Base-by-base conservation (phyloP, 1,284 basidiomycete species). In the Irpex rosettiformis region DNA sequence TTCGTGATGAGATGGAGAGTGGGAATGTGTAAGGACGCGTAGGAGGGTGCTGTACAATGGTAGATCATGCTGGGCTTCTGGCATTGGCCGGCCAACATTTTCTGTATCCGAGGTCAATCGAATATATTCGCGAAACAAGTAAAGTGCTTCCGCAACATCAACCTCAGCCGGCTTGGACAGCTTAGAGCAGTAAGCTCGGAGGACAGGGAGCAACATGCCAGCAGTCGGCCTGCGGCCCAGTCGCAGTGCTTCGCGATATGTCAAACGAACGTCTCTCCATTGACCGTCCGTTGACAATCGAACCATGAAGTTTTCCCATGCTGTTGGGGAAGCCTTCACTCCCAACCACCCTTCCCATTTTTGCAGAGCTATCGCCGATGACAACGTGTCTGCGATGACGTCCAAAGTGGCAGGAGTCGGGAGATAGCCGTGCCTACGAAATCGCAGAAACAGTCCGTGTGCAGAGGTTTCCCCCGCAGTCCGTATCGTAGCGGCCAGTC, bases 1-100 rank as follows among this genome's bases (percentile, higher is more conserved):
- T 3, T 77, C 72, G 57, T 78, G 74, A 63, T 66, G 27, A 29
- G 45, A 21, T 16, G 48, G 64, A 49, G 80, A 75, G 16, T 67
- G 62, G 0, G 81, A 78, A 8, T 75, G 71, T 16, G 80, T 72
- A 47, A 88, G 69, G 5, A 80, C 80, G 27, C 82, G 82, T 13
- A 89, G 71, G 22, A 90, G 73, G 8, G 73, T 78, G 37, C 81
- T 77, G 65, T 84, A 90, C 40, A 88, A 77, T 33, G 76, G 72
- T 6, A 74, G 66, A 57, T 82, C 80, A 0, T 78, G 61, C 21
- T 54, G 45, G 4, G 54, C 55, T 37, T 29, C 10, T 6, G 30
- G 54, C 22, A 45, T 25, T 6, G 40, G 8, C 29, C 51, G 21
- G 18, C 51, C 18, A 3, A 13, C 48, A 3, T 33, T 21, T 16